These are phyloP conservation scores for Hypsizygus ulmarius DNA, from an alignment of 1,284 basidiomycete species.

Conservation along the genomic window DNA sequence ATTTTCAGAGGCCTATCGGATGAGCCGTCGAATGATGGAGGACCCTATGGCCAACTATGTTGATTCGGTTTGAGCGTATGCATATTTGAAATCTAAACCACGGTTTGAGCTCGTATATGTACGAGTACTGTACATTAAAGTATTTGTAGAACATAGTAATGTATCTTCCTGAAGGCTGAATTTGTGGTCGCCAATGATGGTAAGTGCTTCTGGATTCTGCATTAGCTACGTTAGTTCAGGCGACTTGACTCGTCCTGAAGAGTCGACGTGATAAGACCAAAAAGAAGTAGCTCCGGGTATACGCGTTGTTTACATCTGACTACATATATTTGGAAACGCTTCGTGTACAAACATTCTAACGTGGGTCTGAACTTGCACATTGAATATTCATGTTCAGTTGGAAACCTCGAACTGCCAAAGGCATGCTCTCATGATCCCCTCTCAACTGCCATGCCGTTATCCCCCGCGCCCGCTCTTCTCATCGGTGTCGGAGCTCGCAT, in stretches of 20 bases:
- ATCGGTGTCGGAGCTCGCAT: constrained; percentile 68
- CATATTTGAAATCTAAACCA: constrained; percentile 8
- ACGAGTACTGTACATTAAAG: constrained; percentile 1
- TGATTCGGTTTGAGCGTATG: constrained; percentile 32
- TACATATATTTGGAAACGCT: not conserved
- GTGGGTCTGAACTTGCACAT: not conserved
- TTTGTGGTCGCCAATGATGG: constrained; percentile 30
- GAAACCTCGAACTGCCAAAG: not conserved
- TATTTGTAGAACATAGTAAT: not conserved
- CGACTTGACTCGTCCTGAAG: too few relatives aligned
- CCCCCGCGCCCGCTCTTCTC: constrained; percentile 46
- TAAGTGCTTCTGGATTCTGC: constrained; percentile 19
- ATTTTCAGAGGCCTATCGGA: constrained; percentile 77
- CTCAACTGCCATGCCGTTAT: constrained; percentile 35
- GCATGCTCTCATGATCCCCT: constrained; percentile 24
- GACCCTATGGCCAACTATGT: constrained; percentile 90
- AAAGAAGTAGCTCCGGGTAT: constrained; percentile 7
- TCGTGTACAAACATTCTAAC: constrained; percentile 6
- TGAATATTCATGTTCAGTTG: not conserved
- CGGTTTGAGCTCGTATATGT: not conserved
- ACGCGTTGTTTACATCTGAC: constrained; percentile 8
- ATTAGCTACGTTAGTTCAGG: too few relatives aligned
- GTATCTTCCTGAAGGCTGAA: constrained; percentile 1
- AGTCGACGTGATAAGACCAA: too few relatives aligned
- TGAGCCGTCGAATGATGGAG: constrained; percentile 66